Base-by-base conservation (phyloP, 805 yeast genomes). In the Metschnikowia baotianmanensis region DNA sequence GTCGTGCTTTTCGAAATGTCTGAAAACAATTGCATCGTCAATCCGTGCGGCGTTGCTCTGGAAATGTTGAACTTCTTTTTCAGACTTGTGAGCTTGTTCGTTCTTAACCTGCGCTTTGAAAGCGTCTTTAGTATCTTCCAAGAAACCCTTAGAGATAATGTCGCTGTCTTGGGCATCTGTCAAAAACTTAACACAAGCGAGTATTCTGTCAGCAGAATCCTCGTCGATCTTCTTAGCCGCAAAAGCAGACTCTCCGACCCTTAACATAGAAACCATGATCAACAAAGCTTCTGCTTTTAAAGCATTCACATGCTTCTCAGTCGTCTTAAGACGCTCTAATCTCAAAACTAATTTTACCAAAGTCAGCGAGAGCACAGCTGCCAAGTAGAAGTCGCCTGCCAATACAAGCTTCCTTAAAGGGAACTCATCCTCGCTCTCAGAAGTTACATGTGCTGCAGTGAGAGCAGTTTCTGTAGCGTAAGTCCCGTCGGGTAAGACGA, bases 401-500 rank as follows among this genome's bases (percentile, higher is more conserved):
- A 90, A 67, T 38, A 95, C 78, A 35, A 88, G 78, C 44, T 82
- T 78, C 56, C 99, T 83, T 52, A 95, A 69, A 33, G 95, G 87
- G 21, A 90, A 87, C 51, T 72, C 74, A 12, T 63, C 61, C n/a
- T 73, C 68, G n/a, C 63, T 59, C 4, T 58, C 62, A 5, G 60
- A 62, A 12, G 49, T 49, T 7, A 53, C 48, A 19, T 50, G 43
- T 29, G 69, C 70, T 5, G 80, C 67, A 12, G 84, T 84, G 42
- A 83, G 66, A 0, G 96, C 93, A 48, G 80, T 79, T 65, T 93
- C 99, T 30, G 96, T 86, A 21, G 99, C 99, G 65, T 93, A 93
- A 0, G 99, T 93, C 53, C 99, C 99, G 67, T 93, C 99, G n/a
- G 99, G 96, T 50, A 93, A 74, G 44, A 93, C 83, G 45, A 84